Conservation (phyloP, 177 flowering plant genomes). For the Vitis hybrid region DNA sequence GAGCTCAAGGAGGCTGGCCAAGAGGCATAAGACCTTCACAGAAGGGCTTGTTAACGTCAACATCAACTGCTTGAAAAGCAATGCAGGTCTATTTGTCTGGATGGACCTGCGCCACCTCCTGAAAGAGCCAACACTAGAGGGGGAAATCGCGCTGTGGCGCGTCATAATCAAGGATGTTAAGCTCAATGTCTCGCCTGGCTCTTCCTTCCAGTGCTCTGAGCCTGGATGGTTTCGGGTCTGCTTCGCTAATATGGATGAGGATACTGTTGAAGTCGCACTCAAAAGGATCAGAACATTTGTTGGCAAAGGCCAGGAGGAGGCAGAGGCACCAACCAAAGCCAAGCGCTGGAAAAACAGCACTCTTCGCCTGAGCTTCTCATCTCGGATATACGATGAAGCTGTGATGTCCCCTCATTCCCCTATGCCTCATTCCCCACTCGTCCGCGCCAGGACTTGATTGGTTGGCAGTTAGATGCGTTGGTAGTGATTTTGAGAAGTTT, state of each 20-base stretch:
- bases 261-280: slow-evolving; percentile 27
- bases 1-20: slow-evolving; percentile 32
- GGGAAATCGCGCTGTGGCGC: slow-evolving; percentile 39
- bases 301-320: not conserved
- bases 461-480: too few relatives aligned
- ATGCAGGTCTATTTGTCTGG: slow-evolving; percentile 50
- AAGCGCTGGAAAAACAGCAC: slow-evolving; percentile 9
- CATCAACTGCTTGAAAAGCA: slow-evolving; percentile 36
- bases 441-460: slow-evolving; percentile 29
- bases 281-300: slow-evolving; percentile 26
- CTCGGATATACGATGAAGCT: slow-evolving; percentile 19
- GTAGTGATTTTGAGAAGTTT: too few relatives aligned
- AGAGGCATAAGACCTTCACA: slow-evolving; percentile 24
- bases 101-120: slow-evolving; percentile 43
- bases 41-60: slow-evolving; percentile 28
- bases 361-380: slow-evolving; percentile 26
- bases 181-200: slow-evolving; percentile 54
- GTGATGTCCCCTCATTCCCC: slow-evolving; percentile 37
- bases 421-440: slow-evolving; percentile 33
- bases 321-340: not conserved
- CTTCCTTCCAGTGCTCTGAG: slow-evolving; percentile 40
- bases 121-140: slow-evolving; percentile 28
- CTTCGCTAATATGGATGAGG: slow-evolving; percentile 42
- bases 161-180: slow-evolving; percentile 38
- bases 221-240: slow-evolving; percentile 54